Evolutionary conservation across 2,329 filamentous ascomycete species (phyloP).

Genomic region (Fusarium aywerte): DNA sequence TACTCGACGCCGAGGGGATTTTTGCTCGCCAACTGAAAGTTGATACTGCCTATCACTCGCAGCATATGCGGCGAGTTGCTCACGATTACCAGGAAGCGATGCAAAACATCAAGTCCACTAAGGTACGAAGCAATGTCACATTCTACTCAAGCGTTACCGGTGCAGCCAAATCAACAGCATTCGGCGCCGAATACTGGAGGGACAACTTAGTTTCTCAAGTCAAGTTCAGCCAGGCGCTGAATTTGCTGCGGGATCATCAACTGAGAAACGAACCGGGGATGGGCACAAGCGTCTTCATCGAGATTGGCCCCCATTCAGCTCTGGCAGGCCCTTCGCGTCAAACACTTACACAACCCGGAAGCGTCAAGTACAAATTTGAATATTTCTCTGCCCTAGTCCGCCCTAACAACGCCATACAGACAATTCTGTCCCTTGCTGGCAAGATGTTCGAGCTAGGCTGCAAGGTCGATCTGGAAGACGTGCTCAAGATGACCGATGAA

Average conservation of each 20-base stretch:
- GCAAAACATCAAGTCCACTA: not conserved
- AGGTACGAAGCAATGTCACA: not conserved
- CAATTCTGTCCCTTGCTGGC: not conserved
- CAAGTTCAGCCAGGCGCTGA: slow-evolving; percentile 7
- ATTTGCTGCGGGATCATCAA: not conserved
- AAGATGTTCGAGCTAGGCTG: not conserved
- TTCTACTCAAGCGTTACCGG: slow-evolving; percentile 9
- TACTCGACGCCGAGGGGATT: not conserved
- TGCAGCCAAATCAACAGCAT: not conserved
- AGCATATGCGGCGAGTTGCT: not conserved
- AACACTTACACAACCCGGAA: not conserved
- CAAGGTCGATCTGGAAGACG: not conserved
- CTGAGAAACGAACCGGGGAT: not conserved
- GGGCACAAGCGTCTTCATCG: not conserved
- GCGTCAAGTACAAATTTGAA: not conserved
- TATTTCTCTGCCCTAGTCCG: not conserved
- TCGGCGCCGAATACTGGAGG: not conserved
- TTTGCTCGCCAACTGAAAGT: slow-evolving; percentile 7
- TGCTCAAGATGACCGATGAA: not conserved
- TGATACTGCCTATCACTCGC: slow-evolving; percentile 10
- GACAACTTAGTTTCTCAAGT: not conserved
- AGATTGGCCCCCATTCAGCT: slow-evolving; percentile 5
- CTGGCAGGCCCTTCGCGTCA: slow-evolving; percentile 1
- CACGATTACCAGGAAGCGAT: not conserved
- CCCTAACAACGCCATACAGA: not conserved